phyloP scores from a whole-genome alignment of 805 yeast species.

The Yarrowia alimentaria region DNA sequence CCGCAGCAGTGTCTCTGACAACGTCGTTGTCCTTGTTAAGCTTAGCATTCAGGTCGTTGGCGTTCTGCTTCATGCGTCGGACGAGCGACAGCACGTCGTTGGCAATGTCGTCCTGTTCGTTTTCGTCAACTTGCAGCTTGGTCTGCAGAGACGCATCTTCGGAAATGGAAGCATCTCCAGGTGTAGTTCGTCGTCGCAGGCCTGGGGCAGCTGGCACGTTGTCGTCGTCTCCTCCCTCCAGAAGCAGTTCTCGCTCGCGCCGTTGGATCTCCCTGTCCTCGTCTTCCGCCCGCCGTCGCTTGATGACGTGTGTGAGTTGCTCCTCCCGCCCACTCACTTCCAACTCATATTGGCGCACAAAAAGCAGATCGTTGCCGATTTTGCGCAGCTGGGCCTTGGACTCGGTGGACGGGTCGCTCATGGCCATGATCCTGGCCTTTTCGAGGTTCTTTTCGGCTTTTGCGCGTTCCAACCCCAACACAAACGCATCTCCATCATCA shows the following conservation, averaged over 20 bases:
- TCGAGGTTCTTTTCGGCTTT: constrained; percentile 12
- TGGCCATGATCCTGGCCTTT: constrained; percentile 1
- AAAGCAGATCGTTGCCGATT: constrained; percentile 18
- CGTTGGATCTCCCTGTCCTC: constrained; percentile 7
- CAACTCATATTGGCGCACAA: constrained; percentile 14
- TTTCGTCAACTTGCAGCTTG: constrained; percentile 36
- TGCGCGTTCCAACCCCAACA: constrained; percentile 1
- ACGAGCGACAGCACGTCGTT: constrained; percentile 52
- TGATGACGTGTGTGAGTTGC: constrained; percentile 1
- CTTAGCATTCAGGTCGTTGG: constrained; percentile 45
- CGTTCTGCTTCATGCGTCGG: constrained; percentile 48
- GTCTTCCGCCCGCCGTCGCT: background rate
- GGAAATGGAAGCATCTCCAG: background rate
- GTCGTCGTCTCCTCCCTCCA: constrained; percentile 6
- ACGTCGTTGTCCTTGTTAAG: constrained; percentile 41
- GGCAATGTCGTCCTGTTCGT: constrained; percentile 49
- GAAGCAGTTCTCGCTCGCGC: constrained; percentile 13
- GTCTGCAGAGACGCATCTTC: constrained; percentile 30
- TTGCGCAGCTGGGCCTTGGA: constrained; percentile 7
- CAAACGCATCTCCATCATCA: constrained; percentile 17
- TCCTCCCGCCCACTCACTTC: constrained; percentile 16
- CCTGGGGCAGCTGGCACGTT: background rate
- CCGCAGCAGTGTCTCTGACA: constrained; percentile 39
- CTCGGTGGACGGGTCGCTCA: background rate
- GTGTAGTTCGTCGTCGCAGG: background rate